phyloP scores from a whole-genome alignment of 2,329 filamentous ascomycete species.

The Pseudopithomyces maydicus region DNA sequence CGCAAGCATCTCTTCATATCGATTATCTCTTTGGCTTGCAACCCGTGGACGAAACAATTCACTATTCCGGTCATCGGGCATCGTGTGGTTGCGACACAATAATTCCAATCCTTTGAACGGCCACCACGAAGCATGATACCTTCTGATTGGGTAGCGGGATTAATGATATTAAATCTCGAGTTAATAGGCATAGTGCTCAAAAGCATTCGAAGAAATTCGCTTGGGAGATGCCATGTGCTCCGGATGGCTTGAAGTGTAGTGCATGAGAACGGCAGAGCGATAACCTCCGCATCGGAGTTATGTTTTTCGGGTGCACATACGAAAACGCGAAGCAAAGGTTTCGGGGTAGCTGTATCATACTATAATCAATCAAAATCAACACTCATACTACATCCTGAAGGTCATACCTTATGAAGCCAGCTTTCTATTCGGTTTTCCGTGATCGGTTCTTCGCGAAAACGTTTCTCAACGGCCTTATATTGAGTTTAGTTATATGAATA shows the following conservation, averaged over 20 bases:
- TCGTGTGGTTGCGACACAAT: neutral
- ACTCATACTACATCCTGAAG: too few relatives aligned
- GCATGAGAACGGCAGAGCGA: neutral
- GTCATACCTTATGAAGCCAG: neutral
- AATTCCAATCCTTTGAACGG: neutral
- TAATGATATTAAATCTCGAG: neutral
- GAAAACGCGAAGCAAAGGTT: neutral
- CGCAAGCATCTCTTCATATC: neutral
- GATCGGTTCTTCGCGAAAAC: constrained; percentile 1
- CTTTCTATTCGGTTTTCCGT: neutral
- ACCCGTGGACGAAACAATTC: neutral
- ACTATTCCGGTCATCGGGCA: neutral
- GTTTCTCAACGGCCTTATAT: neutral
- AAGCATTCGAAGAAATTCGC: neutral
- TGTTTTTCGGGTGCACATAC: neutral
- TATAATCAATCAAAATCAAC: neutral
- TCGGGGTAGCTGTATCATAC: neutral
- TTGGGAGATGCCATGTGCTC: neutral
- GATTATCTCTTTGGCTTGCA: neutral
- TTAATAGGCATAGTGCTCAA: constrained; percentile 1
- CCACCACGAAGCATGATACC: neutral
- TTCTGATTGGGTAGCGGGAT: neutral
- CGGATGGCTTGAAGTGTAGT: neutral
- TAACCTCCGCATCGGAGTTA: neutral
- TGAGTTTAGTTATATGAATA: neutral